Evolutionary conservation across 2,329 filamentous ascomycete species (phyloP).

Genomic region (Geosmithia flava): DNA sequence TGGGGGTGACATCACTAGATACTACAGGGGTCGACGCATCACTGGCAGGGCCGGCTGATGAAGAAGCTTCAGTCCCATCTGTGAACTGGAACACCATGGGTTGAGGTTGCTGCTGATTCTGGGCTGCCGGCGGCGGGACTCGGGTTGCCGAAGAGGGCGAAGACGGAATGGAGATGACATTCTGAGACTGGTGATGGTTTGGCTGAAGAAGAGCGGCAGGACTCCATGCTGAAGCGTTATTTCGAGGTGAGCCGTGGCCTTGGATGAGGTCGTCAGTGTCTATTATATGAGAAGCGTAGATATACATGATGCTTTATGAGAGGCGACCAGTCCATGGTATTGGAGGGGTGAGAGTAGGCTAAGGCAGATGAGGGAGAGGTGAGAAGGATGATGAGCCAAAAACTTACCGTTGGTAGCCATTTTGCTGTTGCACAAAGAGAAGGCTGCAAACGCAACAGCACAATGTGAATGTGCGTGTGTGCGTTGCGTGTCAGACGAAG

Average conservation of each 20-base stretch:
- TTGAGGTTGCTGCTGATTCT: slow-evolving; percentile 13
- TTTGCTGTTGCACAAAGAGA: background rate
- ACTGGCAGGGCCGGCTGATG: slow-evolving; percentile 19
- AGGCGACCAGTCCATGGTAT: background rate
- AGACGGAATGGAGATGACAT: background rate
- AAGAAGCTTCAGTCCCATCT: slow-evolving; percentile 19
- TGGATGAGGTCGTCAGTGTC: background rate
- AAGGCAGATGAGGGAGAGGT: background rate
- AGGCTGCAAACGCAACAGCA: background rate
- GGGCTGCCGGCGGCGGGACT: slow-evolving; percentile 6
- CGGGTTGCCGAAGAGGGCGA: background rate
- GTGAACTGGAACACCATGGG: slow-evolving; percentile 28
- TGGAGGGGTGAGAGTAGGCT: background rate
- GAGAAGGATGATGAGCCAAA: background rate
- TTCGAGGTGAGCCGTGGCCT: background rate
- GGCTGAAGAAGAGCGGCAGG: slow-evolving; percentile 27
- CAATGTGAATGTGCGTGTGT: background rate
- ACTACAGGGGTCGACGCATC: slow-evolving; percentile 17
- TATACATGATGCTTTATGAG: background rate
- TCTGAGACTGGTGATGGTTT: slow-evolving; percentile 7
- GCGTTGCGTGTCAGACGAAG: background rate
- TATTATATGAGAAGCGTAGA: background rate
- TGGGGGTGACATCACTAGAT: slow-evolving; percentile 7
- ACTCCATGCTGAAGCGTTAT: slow-evolving; percentile 19
- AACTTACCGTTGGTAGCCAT: slow-evolving; percentile 4